phyloP scores from a whole-genome alignment of 2,329 filamentous ascomycete species.

The Pseudonectria foliicola region DNA sequence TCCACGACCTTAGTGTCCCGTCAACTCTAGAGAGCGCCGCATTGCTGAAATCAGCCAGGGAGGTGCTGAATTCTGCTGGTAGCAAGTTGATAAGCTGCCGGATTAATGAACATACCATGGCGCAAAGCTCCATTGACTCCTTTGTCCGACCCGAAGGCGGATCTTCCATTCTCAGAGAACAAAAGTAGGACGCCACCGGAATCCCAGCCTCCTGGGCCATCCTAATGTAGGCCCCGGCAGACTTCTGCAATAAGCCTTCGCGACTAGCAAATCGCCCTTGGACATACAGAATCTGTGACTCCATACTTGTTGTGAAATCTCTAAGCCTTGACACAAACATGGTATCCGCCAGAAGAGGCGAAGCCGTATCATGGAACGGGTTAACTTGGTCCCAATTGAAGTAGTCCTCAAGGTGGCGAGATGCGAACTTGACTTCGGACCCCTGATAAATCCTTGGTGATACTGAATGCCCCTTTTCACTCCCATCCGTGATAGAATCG shows the following conservation, averaged over 20 bases:
- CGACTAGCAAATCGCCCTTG: slow-evolving; percentile 1
- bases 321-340: slow-evolving; percentile 5
- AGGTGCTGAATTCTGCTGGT: slow-evolving; percentile 1
- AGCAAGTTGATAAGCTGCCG: slow-evolving; percentile 9
- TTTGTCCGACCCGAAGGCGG: slow-evolving; percentile 4
- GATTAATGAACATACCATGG: slow-evolving; percentile 7
- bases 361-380: not conserved
- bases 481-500: no score
- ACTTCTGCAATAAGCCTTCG: slow-evolving; percentile 1
- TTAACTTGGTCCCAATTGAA: slow-evolving; percentile 6
- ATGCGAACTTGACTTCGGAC: slow-evolving; percentile 4
- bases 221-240: slow-evolving; percentile 1
- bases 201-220: slow-evolving; percentile 3
- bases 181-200: slow-evolving; percentile 9
- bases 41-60: no score
- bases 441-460: not conserved
- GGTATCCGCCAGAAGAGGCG: slow-evolving; percentile 3
- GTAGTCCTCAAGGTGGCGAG: slow-evolving; percentile 8
- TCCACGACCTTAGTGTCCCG: no score
- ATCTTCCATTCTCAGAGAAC: slow-evolving; percentile 2
- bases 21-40: no score
- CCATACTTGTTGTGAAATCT: slow-evolving; percentile 5
- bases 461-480: no score
- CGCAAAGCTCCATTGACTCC: slow-evolving; percentile 8
- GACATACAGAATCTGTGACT: slow-evolving; percentile 8